Evolutionary conservation across 768 basidiomycete species (phyloP).

Genomic region (Myochromella boudieri): DNA sequence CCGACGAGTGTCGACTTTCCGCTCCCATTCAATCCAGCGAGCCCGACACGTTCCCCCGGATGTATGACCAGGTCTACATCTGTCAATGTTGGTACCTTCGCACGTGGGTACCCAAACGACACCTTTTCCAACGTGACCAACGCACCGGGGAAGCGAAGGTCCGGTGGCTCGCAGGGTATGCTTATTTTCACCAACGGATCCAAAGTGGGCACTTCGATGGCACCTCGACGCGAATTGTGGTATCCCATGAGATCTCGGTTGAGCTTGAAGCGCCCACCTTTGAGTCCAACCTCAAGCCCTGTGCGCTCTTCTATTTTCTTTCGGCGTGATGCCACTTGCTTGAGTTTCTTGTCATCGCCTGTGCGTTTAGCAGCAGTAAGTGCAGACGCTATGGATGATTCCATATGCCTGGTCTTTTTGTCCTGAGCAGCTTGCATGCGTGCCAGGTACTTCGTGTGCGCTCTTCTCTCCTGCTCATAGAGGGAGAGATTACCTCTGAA

Average conservation of each 20-base stretch:
- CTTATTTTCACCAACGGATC: conserved; percentile 35
- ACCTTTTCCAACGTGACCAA: conserved; percentile 23
- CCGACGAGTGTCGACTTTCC: conserved; percentile 47
- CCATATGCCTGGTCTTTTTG: conserved; percentile 42
- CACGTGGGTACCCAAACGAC: conserved; percentile 21
- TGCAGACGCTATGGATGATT: conserved; percentile 54
- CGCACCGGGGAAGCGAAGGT: conserved; percentile 25
- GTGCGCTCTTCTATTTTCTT: conserved; percentile 51
- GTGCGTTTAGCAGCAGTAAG: conserved; percentile 51
- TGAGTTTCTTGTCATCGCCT: conserved; percentile 59
- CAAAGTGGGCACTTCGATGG: conserved; percentile 36
- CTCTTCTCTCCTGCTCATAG: conserved; percentile 45
- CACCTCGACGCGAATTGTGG: conserved; percentile 34
- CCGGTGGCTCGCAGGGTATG: conserved; percentile 26
- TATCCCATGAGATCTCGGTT: conserved; percentile 52
- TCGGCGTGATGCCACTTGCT: conserved; percentile 54
- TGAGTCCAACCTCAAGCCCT: conserved; percentile 34
- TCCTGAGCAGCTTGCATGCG: conserved; percentile 41
- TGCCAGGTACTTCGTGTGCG: conserved; percentile 42
- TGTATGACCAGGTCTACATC: conserved; percentile 24
- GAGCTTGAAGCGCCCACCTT: conserved; percentile 54
- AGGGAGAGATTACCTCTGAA: conserved; percentile 57
- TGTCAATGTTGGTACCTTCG: conserved; percentile 17
- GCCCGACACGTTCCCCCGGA: conserved; percentile 25
- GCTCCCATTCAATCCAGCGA: conserved; percentile 36